These are phyloP conservation scores for Phoma herbarum DNA, from an alignment of 2,329 filamentous ascomycete genomes.

Conservation along the genomic window DNA sequence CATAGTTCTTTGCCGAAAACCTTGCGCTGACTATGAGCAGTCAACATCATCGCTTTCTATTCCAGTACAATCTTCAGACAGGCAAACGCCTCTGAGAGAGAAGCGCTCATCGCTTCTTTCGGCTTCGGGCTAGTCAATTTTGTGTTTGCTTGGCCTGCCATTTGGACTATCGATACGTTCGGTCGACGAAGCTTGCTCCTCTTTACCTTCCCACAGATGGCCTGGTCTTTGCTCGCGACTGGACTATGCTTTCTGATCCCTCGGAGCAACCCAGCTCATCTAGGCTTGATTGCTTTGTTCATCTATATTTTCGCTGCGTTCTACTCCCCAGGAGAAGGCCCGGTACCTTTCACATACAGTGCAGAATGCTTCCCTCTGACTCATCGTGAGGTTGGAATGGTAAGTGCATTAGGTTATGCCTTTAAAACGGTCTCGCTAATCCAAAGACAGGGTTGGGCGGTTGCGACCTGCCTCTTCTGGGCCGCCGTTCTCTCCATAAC, in stretches of 20 bases:
- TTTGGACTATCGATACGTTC: constrained; percentile 80
- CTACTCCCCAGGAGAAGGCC: constrained; percentile 51
- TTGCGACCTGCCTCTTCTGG: constrained; percentile 71
- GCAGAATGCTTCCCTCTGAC: constrained; percentile 68
- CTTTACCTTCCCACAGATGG: constrained; percentile 66
- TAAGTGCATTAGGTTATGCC: background rate
- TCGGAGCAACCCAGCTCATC: constrained; percentile 45
- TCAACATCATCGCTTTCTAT: constrained; percentile 71
- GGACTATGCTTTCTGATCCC: constrained; percentile 43
- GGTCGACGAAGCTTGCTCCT: constrained; percentile 76
- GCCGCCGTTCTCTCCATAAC: constrained; percentile 68
- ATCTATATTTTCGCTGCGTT: constrained; percentile 63
- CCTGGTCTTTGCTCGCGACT: constrained; percentile 71
- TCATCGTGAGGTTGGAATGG: constrained; percentile 61
- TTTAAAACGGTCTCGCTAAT: background rate
- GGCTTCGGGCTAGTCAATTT: constrained; percentile 28
- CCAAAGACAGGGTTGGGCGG: constrained; percentile 59
- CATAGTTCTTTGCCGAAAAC: background rate
- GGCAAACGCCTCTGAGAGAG: constrained; percentile 28
- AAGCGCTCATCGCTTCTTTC: constrained; percentile 32
- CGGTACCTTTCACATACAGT: constrained; percentile 21
- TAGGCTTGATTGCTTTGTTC: constrained; percentile 61
- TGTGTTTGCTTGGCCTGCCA: constrained; percentile 63
- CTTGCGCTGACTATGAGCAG: background rate
- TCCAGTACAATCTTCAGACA: constrained; percentile 59